phyloP scores from a whole-genome alignment of 805 yeast species.

The Schizosaccharomyces octosporus region DNA sequence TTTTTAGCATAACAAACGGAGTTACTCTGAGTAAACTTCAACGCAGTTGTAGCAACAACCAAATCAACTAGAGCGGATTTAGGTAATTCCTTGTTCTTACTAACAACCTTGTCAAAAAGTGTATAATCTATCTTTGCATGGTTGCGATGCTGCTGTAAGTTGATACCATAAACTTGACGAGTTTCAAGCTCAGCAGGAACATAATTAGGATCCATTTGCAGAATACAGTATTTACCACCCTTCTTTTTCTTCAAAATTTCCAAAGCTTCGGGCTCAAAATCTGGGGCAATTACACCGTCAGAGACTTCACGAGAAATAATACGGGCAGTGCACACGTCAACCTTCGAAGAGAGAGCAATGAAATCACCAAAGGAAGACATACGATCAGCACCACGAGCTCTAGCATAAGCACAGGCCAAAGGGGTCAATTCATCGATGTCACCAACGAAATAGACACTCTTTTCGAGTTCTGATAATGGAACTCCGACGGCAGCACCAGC shows the following conservation, averaged over 20 bases:
- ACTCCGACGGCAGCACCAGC: conserved; percentile 97
- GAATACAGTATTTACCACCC: conserved; percentile 88
- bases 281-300: conserved; percentile 98
- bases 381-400: conserved; percentile 99
- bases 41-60: conserved; percentile 89
- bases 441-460: conserved; percentile 77
- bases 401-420: conserved; percentile 90
- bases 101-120: conserved; percentile 76
- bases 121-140: conserved; percentile 85
- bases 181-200: conserved; percentile 61
- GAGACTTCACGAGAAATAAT: conserved; percentile 93
- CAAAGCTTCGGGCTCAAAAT: conserved; percentile 76
- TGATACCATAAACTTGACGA: conserved; percentile 88
- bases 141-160: conserved; percentile 88
- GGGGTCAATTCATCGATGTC: conserved; percentile 68
- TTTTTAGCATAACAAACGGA: conserved; percentile 95
- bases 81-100: conserved; percentile 62
- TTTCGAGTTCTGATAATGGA: conserved; percentile 75
- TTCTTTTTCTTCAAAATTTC: conserved; percentile 75
- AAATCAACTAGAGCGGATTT: conserved; percentile 84
- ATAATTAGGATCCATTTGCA: conserved; percentile 88
- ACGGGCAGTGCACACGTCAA: conserved; percentile 86
- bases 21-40: conserved; percentile 94
- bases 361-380: conserved; percentile 98
- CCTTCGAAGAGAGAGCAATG: conserved; percentile 89